phyloP scores from a whole-genome alignment of 345 rosid genomes.

The Salix koriyanagi region DNA sequence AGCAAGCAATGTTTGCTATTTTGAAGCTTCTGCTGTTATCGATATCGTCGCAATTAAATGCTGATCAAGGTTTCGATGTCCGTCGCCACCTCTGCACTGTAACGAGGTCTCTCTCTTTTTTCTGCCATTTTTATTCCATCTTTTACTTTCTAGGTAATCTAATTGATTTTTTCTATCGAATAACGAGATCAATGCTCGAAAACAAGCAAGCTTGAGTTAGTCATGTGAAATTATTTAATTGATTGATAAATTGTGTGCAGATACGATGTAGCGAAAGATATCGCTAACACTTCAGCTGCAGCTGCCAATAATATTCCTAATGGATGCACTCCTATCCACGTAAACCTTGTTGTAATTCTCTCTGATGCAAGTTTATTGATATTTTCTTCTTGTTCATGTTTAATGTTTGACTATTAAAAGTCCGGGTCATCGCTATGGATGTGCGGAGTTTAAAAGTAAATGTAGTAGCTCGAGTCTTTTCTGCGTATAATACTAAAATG shows the following conservation, averaged over 20 bases:
- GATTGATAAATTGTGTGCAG: slow-evolving; percentile 35
- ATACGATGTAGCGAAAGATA: slow-evolving; percentile 58
- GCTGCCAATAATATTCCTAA: slow-evolving; percentile 42
- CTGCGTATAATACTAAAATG: neutral
- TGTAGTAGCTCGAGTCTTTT: neutral
- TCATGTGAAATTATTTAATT: neutral
- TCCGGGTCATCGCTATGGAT: neutral
- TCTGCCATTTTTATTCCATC: neutral
- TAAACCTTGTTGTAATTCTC: slow-evolving; percentile 83
- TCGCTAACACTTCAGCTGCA: slow-evolving; percentile 28
- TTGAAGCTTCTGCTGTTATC: slow-evolving; percentile 19
- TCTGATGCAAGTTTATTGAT: neutral
- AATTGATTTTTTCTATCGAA: neutral
- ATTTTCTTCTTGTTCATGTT: neutral
- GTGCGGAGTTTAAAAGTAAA: neutral
- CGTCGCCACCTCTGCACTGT: slow-evolving; percentile 69
- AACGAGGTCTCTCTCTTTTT: slow-evolving; percentile 40
- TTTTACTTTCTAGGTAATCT: neutral
- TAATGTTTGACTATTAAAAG: neutral
- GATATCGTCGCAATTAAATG: slow-evolving; percentile 19
- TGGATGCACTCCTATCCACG: slow-evolving; percentile 76
- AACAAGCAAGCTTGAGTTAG: neutral
- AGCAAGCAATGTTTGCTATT: slow-evolving; percentile 14
- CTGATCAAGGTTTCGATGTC: slow-evolving; percentile 56
- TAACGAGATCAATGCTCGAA: neutral